phyloP scores from a whole-genome alignment of 2,329 filamentous ascomycete species.

The Pyrenophora tritici-repentis region DNA sequence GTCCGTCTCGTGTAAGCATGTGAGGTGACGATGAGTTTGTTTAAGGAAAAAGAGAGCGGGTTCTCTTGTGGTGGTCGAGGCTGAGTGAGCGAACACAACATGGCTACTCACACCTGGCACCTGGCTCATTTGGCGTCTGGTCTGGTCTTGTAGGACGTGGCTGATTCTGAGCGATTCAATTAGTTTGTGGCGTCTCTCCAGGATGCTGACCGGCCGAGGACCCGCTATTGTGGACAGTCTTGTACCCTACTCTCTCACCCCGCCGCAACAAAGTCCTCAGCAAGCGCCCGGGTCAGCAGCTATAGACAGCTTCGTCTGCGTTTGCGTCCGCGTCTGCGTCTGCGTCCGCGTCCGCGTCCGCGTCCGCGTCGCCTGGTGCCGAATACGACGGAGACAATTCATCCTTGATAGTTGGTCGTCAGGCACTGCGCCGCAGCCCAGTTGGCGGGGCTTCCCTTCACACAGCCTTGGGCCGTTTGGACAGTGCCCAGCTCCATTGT shows the following conservation, averaged over 20 bases:
- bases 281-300: constrained; percentile 6
- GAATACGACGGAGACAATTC: neutral
- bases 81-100: no score
- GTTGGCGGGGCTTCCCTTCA: constrained; percentile 19
- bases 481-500: constrained; percentile 31
- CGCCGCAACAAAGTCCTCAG: constrained; percentile 12
- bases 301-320: neutral
- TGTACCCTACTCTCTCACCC: constrained; percentile 13
- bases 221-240: constrained; percentile 4
- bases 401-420: neutral
- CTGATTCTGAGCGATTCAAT: constrained; percentile 7
- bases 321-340: no score
- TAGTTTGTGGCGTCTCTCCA: constrained; percentile 1
- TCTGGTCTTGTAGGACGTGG: neutral
- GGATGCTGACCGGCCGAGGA: constrained; percentile 16
- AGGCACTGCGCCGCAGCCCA: constrained; percentile 17
- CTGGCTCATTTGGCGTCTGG: constrained; percentile 1
- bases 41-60: no score
- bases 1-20: neutral
- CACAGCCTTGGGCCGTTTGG: constrained; percentile 24
- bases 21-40: no score
- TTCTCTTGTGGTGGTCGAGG: no score
- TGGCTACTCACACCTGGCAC: no score
- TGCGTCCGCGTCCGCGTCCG: neutral
- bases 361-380: constrained; percentile 1